These are phyloP conservation scores for Fusarium hainanense DNA, from an alignment of 2,329 filamentous ascomycete genomes.

Conservation along the genomic window DNA sequence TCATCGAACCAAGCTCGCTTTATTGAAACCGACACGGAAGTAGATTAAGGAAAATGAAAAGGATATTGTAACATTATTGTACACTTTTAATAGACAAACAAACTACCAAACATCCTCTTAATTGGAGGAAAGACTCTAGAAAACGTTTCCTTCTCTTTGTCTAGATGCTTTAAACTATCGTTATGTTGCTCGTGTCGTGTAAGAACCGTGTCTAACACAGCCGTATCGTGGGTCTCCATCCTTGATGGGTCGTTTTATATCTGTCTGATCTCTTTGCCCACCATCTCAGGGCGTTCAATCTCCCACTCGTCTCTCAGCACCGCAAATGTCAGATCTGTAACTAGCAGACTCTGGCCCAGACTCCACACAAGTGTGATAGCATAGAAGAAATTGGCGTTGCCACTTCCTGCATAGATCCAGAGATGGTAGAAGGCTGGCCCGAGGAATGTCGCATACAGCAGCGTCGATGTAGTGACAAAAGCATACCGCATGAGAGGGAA, in stretches of 20 bases:
- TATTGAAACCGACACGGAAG: conserved; percentile 52
- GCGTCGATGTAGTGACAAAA: conserved; percentile 83
- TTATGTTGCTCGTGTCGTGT: neutral
- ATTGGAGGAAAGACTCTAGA: conserved; percentile 14
- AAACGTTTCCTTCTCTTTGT: conserved; percentile 24
- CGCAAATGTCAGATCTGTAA: conserved; percentile 90
- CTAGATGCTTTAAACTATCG: conserved; percentile 28
- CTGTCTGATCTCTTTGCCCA: conserved; percentile 86
- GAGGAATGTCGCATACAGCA: conserved; percentile 88
- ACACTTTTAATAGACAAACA: conserved; percentile 28
- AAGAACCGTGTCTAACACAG: neutral
- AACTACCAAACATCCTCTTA: neutral
- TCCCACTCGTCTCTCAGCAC: conserved; percentile 94
- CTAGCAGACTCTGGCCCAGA: conserved; percentile 84
- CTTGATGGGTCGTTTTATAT: conserved; percentile 64
- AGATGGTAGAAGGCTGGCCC: conserved; percentile 96
- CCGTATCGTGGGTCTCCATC: neutral
- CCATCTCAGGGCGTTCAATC: conserved; percentile 88
- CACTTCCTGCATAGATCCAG: conserved; percentile 98
- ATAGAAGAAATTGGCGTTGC: conserved; percentile 99
- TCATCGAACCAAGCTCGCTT: conserved; percentile 43
- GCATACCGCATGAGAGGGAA: conserved; percentile 95
- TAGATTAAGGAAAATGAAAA: conserved; percentile 45
- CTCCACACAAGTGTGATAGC: conserved; percentile 99
- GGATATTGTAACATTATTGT: conserved; percentile 37